Base-by-base conservation (phyloP, 768 basidiomycete species). In the Baorangia bicolor region DNA sequence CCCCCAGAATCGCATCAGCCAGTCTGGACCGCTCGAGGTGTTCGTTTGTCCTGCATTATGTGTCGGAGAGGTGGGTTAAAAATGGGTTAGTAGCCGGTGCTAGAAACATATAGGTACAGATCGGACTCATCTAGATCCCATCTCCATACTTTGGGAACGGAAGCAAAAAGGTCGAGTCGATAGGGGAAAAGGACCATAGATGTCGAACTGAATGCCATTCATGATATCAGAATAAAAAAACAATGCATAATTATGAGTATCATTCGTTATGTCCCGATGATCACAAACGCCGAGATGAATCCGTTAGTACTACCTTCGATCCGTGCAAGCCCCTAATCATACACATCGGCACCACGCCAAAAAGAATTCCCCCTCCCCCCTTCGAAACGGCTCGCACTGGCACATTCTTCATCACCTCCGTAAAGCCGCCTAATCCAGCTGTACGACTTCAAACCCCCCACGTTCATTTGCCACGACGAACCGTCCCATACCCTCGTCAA, bases 401-500 rank as follows among this genome's bases (percentile, higher is more conserved):
- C 18, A 41, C 23, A 40, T 46, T 16, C n/a, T 18, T 20, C 31
- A 14, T 38, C 46, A n/a, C 21, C 21, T 23, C 20, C 21, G 14
- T 18, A 30, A 37, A 21, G 14, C 4, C n/a, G 14, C 41, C 23
- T 49, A 67, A 23, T 53, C 54, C 37, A 72, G 31, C 28, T 70
- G 56, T 6, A 68, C 58, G 45, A 72, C 59, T 5, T 69, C 70
- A 27, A 69, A 68, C 4, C 65, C 69, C 2, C 69, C 68, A 20
- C 42, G 33, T 51, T 46, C 61, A n/a, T 46, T 68, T 13, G 63
- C 63, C 44, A 70, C 65, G 33, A 70, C 70, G 16, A 72, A 55
- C 20, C 70, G 65, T 23, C 70, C 70, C 59, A 68, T 69, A 3
- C 68, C 66, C 48, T 69, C 68, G 20, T 69, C 68, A 31, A 69